These are phyloP conservation scores for Capsella rubella DNA, from an alignment of 441 rosid genomes.

Conservation along the genomic window DNA sequence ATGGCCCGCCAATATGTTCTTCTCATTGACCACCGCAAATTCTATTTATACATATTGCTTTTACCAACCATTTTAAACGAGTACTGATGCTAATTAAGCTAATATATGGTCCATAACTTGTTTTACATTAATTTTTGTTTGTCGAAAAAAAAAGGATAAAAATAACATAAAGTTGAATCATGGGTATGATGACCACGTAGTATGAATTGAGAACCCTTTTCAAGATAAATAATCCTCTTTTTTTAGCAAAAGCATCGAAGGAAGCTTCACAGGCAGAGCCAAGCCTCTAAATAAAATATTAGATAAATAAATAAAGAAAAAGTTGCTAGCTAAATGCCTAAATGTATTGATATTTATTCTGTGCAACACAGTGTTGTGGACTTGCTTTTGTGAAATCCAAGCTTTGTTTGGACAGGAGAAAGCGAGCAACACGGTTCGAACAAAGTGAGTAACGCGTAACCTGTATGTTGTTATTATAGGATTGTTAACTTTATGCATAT, in stretches of 20 bases:
- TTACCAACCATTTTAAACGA: neutral
- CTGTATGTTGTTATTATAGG: neutral
- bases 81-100: neutral
- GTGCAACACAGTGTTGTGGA: neutral
- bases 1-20: constrained; percentile 4
- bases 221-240: neutral
- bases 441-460: constrained; percentile 29
- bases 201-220: neutral
- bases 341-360: neutral
- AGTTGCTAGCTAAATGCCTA: neutral
- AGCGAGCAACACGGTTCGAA: constrained; percentile 39
- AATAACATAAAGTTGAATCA: constrained; percentile 2
- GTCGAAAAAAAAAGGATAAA: neutral
- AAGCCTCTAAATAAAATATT: neutral
- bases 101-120: neutral
- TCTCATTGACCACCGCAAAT: neutral
- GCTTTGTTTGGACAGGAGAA: constrained; percentile 32
- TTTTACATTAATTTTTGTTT: neutral
- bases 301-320: neutral
- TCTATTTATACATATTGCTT: neutral
- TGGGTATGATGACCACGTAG: neutral
- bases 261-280: neutral
- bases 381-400: constrained; percentile 29
- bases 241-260: neutral
- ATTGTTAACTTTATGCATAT: neutral